Evolutionary conservation across 2,329 filamentous ascomycete genomes (phyloP), one percentile per base, ranked within the genome.

Genomic region (Fusarium tjaetaba): DNA sequence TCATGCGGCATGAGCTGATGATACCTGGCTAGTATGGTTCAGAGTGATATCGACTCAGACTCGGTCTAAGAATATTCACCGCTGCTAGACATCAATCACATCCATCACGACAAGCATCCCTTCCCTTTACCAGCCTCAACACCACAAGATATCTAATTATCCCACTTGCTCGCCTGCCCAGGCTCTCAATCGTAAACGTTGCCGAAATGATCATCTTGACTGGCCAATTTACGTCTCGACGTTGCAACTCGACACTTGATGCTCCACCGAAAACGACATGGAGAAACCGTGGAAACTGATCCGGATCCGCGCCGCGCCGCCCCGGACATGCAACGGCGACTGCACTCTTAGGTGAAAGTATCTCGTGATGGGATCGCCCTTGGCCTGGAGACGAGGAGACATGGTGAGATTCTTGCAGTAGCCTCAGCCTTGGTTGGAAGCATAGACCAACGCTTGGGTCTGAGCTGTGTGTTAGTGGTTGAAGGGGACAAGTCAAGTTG

Each of bases 291-390:
- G 71, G 61, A 53, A 61, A 61, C 70, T 59, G 24, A n/a, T 32
- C 65, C 65, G 70, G 69, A 49, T 56, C 53, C 69, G 41, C 41
- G 45, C 28, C 61, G 62, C 51, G 64, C 65, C 61, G 68, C 58
- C 38, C 65, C 43, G 57, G 57, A 39, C 36, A 62, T 69, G 65
- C 55, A 63, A 57, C 59, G n/a, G 34, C 32, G 42, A n/a, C 58
- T 48, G 65, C 59, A 52, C 38, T 70, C 62, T 78, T 78, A 77
- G 66, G 75, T 78, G 73, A 77, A 77, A 71, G 64, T 67, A 76
- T 78, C 65, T 78, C 75, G 75, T 78, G 73, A 78, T 78, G 56
- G 39, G 59, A 76, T 75, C 63, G 59, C 48, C 48, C 45, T 43
- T 38, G 36, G 15, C 38, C 43, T 49, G 59, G 41, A 45, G 38